Conservation (phyloP, 108 stramenopile genomes). For the Skeletonema marinoi region DNA sequence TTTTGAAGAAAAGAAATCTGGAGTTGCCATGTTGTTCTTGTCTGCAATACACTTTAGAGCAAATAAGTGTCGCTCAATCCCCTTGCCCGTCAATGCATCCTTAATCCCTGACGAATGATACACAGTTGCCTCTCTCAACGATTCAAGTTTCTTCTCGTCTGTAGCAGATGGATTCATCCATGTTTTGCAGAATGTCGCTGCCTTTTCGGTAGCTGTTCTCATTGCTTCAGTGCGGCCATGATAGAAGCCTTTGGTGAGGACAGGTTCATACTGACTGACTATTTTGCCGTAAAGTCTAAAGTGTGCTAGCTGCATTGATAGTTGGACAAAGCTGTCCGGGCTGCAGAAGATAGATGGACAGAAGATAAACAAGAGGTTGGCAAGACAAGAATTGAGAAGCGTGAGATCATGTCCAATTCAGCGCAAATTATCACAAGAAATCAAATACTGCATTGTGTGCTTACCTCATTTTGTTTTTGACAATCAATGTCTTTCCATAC, state of each 20-base stretch:
- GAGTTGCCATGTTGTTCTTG: conserved; percentile 58
- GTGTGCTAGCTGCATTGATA: conserved; percentile 81
- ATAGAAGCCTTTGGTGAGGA: conserved; percentile 80
- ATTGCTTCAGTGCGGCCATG: conserved; percentile 90
- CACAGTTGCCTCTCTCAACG: conserved; percentile 60
- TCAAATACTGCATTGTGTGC: background rate
- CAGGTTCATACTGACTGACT: conserved; percentile 77
- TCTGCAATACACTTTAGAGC: conserved; percentile 83
- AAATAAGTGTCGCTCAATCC: conserved; percentile 84
- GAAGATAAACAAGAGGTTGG: background rate
- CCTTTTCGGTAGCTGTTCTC: conserved; percentile 74
- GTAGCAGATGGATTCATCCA: conserved; percentile 44
- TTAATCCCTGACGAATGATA: conserved; percentile 70
- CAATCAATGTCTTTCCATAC: conserved; percentile 80
- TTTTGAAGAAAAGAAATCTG: conserved; percentile 71
- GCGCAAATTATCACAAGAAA: background rate
- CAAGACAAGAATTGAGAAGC: background rate
- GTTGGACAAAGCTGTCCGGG: conserved; percentile 86
- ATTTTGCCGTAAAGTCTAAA: conserved; percentile 79
- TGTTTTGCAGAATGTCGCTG: conserved; percentile 58
- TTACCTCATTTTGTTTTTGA: conserved; percentile 68
- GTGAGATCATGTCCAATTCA: background rate
- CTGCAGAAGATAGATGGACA: conserved; percentile 3
- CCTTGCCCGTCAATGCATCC: conserved; percentile 70
- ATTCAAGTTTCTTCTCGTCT: conserved; percentile 58